Conservation (phyloP, 1,139 yeast genomes). For the Hanseniaspora sp. region DNA sequence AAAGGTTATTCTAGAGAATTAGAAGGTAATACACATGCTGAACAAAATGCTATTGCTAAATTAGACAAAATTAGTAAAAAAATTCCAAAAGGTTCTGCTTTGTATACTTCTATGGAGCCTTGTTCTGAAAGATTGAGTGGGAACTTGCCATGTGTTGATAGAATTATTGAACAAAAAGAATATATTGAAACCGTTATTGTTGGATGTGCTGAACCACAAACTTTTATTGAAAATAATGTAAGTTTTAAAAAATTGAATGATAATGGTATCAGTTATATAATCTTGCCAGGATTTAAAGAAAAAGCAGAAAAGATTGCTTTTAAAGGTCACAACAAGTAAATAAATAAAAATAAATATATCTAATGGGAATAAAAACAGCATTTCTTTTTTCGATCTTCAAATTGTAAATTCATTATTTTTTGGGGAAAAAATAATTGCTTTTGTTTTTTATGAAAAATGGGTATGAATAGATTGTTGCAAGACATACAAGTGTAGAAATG, state of each 20-base stretch:
- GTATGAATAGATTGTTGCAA: background rate
- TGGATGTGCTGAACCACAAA: constrained; percentile 84
- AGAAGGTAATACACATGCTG: constrained; percentile 96
- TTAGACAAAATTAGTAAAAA: constrained; percentile 38
- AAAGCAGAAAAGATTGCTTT: constrained; percentile 61
- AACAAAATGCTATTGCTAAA: constrained; percentile 84
- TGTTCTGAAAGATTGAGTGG: constrained; percentile 86
- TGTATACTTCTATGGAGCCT: constrained; percentile 97
- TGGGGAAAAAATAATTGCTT: background rate
- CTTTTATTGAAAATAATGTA: constrained; percentile 68
- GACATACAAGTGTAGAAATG: background rate
- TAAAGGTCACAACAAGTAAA: constrained; percentile 44
- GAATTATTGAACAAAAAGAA: constrained; percentile 47
- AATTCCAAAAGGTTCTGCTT: constrained; percentile 66
- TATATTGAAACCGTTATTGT: constrained; percentile 67
- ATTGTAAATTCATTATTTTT: background rate
- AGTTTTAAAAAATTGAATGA: constrained; percentile 46
- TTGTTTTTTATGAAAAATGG: background rate
- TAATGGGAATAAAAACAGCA: too few relatives aligned
- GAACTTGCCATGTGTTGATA: constrained; percentile 73
- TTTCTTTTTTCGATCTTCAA: too few relatives aligned
- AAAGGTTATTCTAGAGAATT: constrained; percentile 86
- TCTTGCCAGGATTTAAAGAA: constrained; percentile 77
- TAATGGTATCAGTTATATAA: constrained; percentile 58
- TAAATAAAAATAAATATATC: too few relatives aligned